Evolutionary conservation across 2,329 filamentous ascomycete genomes (phyloP).

Genomic region (Endothia cerciana): DNA sequence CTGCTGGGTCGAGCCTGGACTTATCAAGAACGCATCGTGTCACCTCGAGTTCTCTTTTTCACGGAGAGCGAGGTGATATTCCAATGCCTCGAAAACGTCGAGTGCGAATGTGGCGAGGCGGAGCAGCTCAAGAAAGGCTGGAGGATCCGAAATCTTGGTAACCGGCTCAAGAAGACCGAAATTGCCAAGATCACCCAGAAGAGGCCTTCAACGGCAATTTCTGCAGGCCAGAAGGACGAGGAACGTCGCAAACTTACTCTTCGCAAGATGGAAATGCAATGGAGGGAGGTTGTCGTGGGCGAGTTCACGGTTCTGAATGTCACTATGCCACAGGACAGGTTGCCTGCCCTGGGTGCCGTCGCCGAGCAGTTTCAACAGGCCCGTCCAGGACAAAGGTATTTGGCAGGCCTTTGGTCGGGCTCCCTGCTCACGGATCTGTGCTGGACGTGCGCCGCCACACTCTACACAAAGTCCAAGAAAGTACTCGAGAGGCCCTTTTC

Average conservation of each 20-base stretch:
- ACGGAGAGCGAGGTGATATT: not conserved
- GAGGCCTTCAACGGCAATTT: not conserved
- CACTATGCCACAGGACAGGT: not conserved
- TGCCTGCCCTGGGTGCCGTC: not conserved
- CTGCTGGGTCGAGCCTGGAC: conserved; percentile 32
- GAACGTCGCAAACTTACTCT: not conserved
- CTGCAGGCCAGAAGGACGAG: not conserved
- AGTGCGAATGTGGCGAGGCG: not conserved
- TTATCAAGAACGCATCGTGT: conserved; percentile 33
- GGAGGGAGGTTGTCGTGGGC: not conserved
- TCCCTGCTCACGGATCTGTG: not conserved
- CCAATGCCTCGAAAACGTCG: not conserved
- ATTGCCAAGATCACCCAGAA: not conserved
- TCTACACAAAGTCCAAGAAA: not conserved
- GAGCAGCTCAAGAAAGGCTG: not conserved
- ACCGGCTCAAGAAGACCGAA: not conserved
- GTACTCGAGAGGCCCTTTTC: not conserved
- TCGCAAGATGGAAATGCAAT: not conserved
- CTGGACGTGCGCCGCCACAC: not conserved
- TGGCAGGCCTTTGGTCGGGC: conserved; percentile 2
- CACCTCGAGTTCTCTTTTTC: conserved; percentile 31
- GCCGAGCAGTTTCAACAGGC: not conserved
- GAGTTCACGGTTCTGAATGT: not conserved
- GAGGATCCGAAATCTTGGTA: not conserved
- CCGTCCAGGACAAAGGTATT: not conserved